phyloP scores from a whole-genome alignment of 2,329 filamentous ascomycete species.

The Neoascochyta sp. region DNA sequence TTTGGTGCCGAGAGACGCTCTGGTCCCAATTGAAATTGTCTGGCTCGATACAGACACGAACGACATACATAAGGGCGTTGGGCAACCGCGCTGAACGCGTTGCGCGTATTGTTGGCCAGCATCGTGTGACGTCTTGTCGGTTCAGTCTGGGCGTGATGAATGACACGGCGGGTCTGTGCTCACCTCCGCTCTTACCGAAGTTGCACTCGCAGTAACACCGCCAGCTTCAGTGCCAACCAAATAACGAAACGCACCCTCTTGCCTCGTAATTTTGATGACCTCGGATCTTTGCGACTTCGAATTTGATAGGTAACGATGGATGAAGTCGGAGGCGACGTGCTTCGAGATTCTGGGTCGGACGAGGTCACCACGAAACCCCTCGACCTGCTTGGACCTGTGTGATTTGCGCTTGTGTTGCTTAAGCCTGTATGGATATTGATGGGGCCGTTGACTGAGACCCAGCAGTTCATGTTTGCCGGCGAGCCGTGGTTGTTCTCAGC shows the following conservation, averaged over 20 bases:
- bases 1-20: not conserved
- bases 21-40: slow-evolving; percentile 14
- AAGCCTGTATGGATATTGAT: not conserved
- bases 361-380: slow-evolving; percentile 4
- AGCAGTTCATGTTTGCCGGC: not conserved
- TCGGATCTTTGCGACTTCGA: not conserved
- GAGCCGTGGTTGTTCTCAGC: too few species aligned
- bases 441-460: not conserved
- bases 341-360: slow-evolving; percentile 1
- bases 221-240: slow-evolving; percentile 9
- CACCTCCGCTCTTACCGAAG: slow-evolving; percentile 13
- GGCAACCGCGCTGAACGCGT: slow-evolving; percentile 15
- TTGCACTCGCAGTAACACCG: slow-evolving; percentile 4
- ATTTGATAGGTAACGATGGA: slow-evolving; percentile 1
- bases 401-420: not conserved
- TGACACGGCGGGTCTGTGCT: slow-evolving; percentile 25
- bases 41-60: slow-evolving; percentile 22
- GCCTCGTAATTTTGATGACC: slow-evolving; percentile 1
- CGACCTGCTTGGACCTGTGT: not conserved
- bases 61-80: slow-evolving; percentile 30
- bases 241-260: slow-evolving; percentile 7
- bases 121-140: slow-evolving; percentile 25
- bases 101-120: slow-evolving; percentile 22
- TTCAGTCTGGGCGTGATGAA: slow-evolving; percentile 11
- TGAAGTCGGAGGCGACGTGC: not conserved